phyloP scores from a whole-genome alignment of 1,284 basidiomycete species.

The Microbotryum saponariae region DNA sequence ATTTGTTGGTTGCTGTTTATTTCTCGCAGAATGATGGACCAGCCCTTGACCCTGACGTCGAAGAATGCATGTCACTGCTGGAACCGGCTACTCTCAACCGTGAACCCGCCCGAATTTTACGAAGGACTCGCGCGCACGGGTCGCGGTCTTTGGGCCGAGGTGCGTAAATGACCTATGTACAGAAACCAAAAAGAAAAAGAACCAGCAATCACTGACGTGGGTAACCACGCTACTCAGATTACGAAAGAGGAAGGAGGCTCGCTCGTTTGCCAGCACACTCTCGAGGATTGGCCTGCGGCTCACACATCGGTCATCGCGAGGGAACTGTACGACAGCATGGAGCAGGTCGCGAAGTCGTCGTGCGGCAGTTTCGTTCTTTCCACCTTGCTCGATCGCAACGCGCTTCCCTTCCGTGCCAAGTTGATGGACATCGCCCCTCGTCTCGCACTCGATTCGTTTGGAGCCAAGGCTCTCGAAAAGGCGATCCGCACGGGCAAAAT shows the following conservation, averaged over 20 bases:
- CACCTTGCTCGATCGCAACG: constrained; percentile 23
- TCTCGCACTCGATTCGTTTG: constrained; percentile 16
- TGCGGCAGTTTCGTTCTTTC: constrained; percentile 1
- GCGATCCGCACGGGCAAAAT: neutral
- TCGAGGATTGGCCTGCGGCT: constrained; percentile 21
- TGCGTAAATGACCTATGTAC: too few relatives aligned
- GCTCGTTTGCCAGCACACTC: constrained; percentile 23
- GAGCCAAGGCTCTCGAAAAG: constrained; percentile 21
- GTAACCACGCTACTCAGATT: neutral
- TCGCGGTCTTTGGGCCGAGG: constrained; percentile 1
- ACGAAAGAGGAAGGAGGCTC: constrained; percentile 22
- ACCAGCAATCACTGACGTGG: too few relatives aligned
- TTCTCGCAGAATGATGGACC: constrained; percentile 9
- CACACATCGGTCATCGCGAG: constrained; percentile 7
- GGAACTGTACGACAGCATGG: constrained; percentile 10
- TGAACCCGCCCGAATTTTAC: constrained; percentile 21
- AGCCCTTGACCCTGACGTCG: constrained; percentile 10
- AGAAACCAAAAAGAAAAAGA: too few relatives aligned
- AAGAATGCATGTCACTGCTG: constrained; percentile 18
- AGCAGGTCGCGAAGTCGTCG: constrained; percentile 2
- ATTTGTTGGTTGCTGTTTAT: too few relatives aligned
- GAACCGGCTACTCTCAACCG: constrained; percentile 19
- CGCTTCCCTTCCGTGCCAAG: constrained; percentile 8
- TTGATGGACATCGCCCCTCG: constrained; percentile 5
- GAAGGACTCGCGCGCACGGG: constrained; percentile 15